Percentiles rank a stretch among this genome's conserved stretches.
phyloP scores from a whole-genome alignment of 257 asterid genomes.

The Coffea eugenioides region DNA sequence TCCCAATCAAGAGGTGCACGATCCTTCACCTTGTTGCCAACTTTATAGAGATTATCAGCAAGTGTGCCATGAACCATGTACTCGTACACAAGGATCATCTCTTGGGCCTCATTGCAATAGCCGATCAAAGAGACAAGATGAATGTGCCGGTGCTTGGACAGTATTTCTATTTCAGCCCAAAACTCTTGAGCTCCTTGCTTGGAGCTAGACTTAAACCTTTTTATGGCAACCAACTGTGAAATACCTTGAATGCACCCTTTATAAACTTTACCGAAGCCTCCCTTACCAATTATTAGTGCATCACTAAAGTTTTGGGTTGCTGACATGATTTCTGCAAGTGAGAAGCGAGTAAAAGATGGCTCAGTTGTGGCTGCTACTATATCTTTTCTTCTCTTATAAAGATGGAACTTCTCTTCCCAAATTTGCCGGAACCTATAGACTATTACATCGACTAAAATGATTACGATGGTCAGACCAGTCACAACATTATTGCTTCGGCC shows the following conservation, averaged over 20 bases:
- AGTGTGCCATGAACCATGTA: conserved; percentile 10
- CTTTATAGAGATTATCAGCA: conserved; percentile 16
- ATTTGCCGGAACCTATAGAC: not conserved
- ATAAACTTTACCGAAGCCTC: conserved; percentile 11
- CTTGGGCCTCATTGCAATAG: conserved; percentile 8
- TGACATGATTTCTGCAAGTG: conserved; percentile 4
- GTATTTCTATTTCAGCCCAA: conserved; percentile 14
- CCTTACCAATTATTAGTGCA: conserved; percentile 1
- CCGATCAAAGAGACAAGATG: conserved; percentile 17
- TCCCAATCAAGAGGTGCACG: conserved; percentile 14
- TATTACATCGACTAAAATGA: not conserved
- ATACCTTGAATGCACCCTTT: conserved; percentile 1
- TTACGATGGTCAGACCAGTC: not conserved
- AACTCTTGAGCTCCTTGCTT: conserved; percentile 20
- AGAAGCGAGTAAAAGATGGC: not conserved
- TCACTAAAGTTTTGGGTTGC: conserved; percentile 14
- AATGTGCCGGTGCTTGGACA: conserved; percentile 15
- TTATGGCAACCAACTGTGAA: conserved; percentile 7
- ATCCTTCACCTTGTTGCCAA: not conserved
- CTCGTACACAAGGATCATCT: conserved; percentile 18
- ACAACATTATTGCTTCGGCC: not conserved
- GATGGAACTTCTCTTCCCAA: not conserved
- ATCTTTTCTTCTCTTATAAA: not conserved
- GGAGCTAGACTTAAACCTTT: conserved; percentile 11
- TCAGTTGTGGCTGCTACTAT: not conserved